These are phyloP conservation scores for Macrotyloma uniflorum DNA, from an alignment of 306 rosid genomes.

Conservation along the genomic window DNA sequence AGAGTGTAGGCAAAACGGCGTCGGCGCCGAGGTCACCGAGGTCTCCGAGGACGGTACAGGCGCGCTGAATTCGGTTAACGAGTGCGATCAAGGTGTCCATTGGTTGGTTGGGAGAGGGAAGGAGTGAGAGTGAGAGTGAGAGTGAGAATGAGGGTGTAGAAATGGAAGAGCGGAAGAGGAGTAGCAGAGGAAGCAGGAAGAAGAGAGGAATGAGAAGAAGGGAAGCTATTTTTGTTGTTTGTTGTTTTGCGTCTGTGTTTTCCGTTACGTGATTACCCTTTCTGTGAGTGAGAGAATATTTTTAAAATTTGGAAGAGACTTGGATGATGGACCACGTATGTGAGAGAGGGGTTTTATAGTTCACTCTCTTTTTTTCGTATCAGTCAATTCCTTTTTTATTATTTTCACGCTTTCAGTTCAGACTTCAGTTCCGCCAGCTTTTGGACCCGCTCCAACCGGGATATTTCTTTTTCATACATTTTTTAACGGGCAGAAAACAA, in stretches of 20 bases:
- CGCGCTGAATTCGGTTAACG: slow-evolving; percentile 83
- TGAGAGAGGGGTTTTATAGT: neutral
- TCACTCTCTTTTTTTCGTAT: neutral
- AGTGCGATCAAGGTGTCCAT: slow-evolving; percentile 77
- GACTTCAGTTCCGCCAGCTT: too few species aligned
- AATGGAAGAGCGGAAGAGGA: slow-evolving; percentile 9
- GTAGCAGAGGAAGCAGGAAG: slow-evolving; percentile 20
- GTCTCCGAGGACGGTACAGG: slow-evolving; percentile 86
- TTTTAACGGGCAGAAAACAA: too few species aligned
- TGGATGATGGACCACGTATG: slow-evolving; percentile 35
- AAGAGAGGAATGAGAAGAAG: slow-evolving; percentile 18
- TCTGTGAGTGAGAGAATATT: neutral
- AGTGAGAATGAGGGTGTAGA: neutral
- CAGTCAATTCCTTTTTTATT: neutral
- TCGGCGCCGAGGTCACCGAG: slow-evolving; percentile 88
- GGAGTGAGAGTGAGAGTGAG: neutral
- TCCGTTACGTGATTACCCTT: slow-evolving; percentile 31
- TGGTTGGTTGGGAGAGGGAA: neutral
- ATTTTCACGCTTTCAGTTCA: too few species aligned
- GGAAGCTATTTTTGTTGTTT: slow-evolving; percentile 40
- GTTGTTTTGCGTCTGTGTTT: neutral
- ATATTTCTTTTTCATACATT: too few species aligned
- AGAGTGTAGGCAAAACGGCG: slow-evolving; percentile 62
- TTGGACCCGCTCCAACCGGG: too few species aligned
- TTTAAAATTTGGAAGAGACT: slow-evolving; percentile 16